These are phyloP conservation scores for Hura crepitans DNA, from an alignment of 441 rosid genomes.

Conservation along the genomic window DNA sequence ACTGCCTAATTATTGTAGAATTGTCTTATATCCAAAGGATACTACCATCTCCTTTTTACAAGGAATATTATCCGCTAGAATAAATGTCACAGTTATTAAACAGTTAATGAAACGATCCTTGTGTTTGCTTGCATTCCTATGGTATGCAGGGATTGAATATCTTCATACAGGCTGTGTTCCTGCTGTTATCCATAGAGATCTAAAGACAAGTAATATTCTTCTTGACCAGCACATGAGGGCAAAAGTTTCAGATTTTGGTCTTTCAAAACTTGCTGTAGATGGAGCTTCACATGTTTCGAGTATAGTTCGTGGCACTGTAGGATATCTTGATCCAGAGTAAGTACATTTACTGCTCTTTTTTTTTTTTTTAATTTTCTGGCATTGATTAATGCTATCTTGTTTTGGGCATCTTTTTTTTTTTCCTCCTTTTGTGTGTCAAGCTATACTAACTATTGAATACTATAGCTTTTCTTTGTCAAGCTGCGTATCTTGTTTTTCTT, in stretches of 20 bases:
- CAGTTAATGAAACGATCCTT: neutral
- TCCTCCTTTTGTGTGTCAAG: too few relatives aligned
- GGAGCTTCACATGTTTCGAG: constrained; percentile 96
- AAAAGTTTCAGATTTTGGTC: constrained; percentile 95
- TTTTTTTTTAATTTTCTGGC: neutral
- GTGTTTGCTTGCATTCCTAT: constrained; percentile 12
- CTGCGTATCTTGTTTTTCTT: too few relatives aligned
- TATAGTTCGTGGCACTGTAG: constrained; percentile 95
- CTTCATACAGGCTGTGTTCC: constrained; percentile 98
- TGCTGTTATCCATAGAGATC: constrained; percentile 89
- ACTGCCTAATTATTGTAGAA: too few relatives aligned
- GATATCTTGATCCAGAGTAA: constrained; percentile 97
- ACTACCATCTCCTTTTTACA: too few relatives aligned
- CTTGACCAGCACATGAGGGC: constrained; percentile 84
- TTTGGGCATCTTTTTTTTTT: neutral
- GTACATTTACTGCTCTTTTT: constrained; percentile 30
- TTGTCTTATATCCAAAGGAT: too few relatives aligned
- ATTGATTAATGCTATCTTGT: neutral
- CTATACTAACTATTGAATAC: too few relatives aligned
- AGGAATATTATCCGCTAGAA: too few relatives aligned
- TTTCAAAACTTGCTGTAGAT: constrained; percentile 79
- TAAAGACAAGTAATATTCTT: constrained; percentile 92
- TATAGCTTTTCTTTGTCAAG: too few relatives aligned
- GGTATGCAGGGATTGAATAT: constrained; percentile 74
- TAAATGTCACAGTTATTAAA: constrained; percentile 4